A percentile compares a stretch with the other conserved stretches of the same genome.
These are phyloP conservation scores for Nothomitra cinnamomea DNA, from an alignment of 2,329 filamentous ascomycete genomes.

Conservation along the genomic window DNA sequence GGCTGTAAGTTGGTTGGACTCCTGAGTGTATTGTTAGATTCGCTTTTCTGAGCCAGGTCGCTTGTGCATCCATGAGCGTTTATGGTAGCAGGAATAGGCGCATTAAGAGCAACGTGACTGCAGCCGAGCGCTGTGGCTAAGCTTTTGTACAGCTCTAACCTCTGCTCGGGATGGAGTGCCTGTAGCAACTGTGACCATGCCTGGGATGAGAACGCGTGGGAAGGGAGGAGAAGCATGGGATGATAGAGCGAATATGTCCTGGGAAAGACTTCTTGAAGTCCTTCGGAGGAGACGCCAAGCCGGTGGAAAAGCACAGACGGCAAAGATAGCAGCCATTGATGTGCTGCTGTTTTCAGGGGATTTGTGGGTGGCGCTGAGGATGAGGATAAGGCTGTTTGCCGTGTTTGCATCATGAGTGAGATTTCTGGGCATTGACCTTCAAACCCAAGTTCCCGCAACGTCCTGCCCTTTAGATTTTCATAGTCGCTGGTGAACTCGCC, in stretches of 20 bases:
- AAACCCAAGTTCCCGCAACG: background rate
- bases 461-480: background rate
- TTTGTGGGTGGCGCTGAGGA: background rate
- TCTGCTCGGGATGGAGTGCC: conserved; percentile 14
- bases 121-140: conserved; percentile 26
- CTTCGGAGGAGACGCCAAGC: conserved; percentile 10
- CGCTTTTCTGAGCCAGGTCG: conserved; percentile 21
- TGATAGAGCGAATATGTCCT: conserved; percentile 36
- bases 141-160: conserved; percentile 22
- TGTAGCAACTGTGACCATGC: conserved; percentile 20
- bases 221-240: conserved; percentile 38
- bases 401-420: conserved; percentile 1
- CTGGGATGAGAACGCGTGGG: conserved; percentile 24
- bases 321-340: conserved; percentile 10
- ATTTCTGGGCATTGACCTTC: background rate
- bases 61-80: conserved; percentile 1
- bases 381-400: background rate
- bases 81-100: conserved; percentile 29
- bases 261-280: conserved; percentile 13
- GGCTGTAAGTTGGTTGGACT: conserved; percentile 53
- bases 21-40: conserved; percentile 34
- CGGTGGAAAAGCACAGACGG: conserved; percentile 9
- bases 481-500: background rate
- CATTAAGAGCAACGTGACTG: conserved; percentile 41
- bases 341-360: background rate